Conservation (phyloP, 176 grass and related monocot species). For the Urochloa ruziziensis region DNA sequence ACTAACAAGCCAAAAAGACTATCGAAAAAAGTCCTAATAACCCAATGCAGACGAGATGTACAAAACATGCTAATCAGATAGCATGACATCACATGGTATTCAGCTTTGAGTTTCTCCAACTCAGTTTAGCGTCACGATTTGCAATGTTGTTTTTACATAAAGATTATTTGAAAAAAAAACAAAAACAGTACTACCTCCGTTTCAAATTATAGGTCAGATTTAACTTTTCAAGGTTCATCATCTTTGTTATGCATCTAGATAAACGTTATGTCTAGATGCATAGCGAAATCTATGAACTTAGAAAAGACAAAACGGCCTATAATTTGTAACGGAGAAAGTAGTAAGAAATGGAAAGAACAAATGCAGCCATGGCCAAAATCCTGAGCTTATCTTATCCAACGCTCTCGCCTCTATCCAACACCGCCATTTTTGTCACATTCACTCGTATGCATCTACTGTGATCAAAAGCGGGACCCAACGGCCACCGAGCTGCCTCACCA, state of each 20-base stretch:
- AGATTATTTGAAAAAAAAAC: too few relatives aligned
- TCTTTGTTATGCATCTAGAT: too few relatives aligned
- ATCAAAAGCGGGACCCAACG: conserved; percentile 6
- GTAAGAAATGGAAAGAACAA: neutral
- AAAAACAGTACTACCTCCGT: too few relatives aligned
- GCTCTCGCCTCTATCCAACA: neutral
- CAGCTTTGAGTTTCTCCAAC: neutral
- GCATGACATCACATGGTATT: neutral
- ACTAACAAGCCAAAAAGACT: neutral
- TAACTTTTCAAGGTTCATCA: too few relatives aligned
- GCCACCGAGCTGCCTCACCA: conserved; percentile 2
- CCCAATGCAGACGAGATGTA: neutral
- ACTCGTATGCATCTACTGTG: neutral
- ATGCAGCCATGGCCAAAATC: neutral
- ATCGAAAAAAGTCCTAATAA: neutral
- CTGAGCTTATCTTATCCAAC: conserved; percentile 49
- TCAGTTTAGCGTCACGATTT: neutral
- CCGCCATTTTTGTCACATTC: conserved; percentile 16
- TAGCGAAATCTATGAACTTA: too few relatives aligned
- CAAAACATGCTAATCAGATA: neutral
- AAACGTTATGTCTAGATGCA: too few relatives aligned
- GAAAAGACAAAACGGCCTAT: too few relatives aligned
- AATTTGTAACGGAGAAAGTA: neutral
- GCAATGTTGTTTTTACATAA: neutral
- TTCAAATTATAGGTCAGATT: too few relatives aligned